phyloP scores from a whole-genome alignment of 495 filamentous ascomycete species.

The Sphaerosporella brunnea region DNA sequence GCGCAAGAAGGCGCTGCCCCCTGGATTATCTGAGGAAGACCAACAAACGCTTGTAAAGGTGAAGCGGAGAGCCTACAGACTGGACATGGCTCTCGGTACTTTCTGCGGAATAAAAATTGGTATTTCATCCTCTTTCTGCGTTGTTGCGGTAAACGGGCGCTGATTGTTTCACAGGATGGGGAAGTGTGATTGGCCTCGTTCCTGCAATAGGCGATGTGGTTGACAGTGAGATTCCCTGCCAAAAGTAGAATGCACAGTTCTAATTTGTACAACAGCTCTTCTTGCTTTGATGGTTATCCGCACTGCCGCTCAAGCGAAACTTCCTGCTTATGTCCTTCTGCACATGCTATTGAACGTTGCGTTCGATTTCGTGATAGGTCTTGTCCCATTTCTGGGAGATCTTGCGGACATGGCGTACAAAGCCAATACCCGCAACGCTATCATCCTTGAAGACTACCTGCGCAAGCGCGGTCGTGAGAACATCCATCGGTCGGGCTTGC shows the following conservation, averaged over 20 bases:
- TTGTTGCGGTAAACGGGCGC: not conserved
- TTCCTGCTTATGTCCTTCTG: slow-evolving; percentile 37
- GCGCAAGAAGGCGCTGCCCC: slow-evolving; percentile 48
- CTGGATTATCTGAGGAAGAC: slow-evolving; percentile 62
- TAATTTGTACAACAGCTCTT: slow-evolving; percentile 25
- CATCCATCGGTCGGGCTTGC: slow-evolving; percentile 27
- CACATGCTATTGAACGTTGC: slow-evolving; percentile 62
- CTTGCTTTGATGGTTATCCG: slow-evolving; percentile 52
- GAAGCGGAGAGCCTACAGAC: slow-evolving; percentile 58
- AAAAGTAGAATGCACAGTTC: not conserved
- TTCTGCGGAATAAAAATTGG: slow-evolving; percentile 57
- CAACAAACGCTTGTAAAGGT: slow-evolving; percentile 59
- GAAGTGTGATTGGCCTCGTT: slow-evolving; percentile 59
- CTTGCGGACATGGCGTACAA: slow-evolving; percentile 50
- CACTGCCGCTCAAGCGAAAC: slow-evolving; percentile 50
- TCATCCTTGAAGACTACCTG: slow-evolving; percentile 54
- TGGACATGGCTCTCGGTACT: slow-evolving; percentile 65
- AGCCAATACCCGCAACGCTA: slow-evolving; percentile 61
- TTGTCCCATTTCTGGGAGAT: slow-evolving; percentile 76
- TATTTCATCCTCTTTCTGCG: not conserved
- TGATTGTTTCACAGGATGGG: slow-evolving; percentile 36
- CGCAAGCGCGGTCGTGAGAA: slow-evolving; percentile 39
- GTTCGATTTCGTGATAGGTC: slow-evolving; percentile 61
- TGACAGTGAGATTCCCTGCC: slow-evolving; percentile 32
- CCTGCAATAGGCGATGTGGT: slow-evolving; percentile 63